Conservation (phyloP, 2,329 filamentous ascomycete genomes). For the Cadophora sp. region DNA sequence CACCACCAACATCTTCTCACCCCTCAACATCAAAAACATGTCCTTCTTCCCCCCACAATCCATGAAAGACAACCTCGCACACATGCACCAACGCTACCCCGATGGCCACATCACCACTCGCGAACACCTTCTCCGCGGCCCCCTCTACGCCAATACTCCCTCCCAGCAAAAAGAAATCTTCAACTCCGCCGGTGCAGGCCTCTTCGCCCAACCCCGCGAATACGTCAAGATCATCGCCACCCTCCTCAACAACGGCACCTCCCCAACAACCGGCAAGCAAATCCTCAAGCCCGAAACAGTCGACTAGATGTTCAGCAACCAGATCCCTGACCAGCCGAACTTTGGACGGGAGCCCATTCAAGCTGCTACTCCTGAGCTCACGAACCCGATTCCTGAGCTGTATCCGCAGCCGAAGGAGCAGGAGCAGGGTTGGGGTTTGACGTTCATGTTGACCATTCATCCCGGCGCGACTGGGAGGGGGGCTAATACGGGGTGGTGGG, state of each 20-base stretch:
- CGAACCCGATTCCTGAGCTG: slow-evolving; percentile 56
- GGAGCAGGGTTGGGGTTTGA: slow-evolving; percentile 71
- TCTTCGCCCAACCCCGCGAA: slow-evolving; percentile 65
- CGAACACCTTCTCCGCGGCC: slow-evolving; percentile 30
- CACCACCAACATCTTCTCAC: slow-evolving; percentile 54
- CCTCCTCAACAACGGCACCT: slow-evolving; percentile 69
- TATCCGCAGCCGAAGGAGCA: slow-evolving; percentile 54
- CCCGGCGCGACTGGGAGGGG: slow-evolving; percentile 59
- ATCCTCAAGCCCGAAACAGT: slow-evolving; percentile 65
- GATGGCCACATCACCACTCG: slow-evolving; percentile 46
- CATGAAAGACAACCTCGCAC: slow-evolving; percentile 61
- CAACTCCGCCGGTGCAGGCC: slow-evolving; percentile 67
- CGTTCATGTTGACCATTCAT: slow-evolving; percentile 57
- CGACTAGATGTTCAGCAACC: slow-evolving; percentile 69
- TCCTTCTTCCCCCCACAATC: slow-evolving; percentile 45
- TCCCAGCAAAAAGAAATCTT: slow-evolving; percentile 45
- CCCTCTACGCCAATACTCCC: slow-evolving; percentile 24
- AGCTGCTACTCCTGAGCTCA: slow-evolving; percentile 55
- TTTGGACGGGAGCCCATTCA: slow-evolving; percentile 54
- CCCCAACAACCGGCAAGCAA: slow-evolving; percentile 58
- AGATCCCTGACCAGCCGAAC: slow-evolving; percentile 61
- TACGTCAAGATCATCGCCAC: slow-evolving; percentile 66
- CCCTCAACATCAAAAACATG: slow-evolving; percentile 46
- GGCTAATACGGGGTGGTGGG: slow-evolving; percentile 59
- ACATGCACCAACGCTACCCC: slow-evolving; percentile 58